Percentiles rank a stretch among this genome's conserved stretches.
Conservation (phyloP, 2,329 filamentous ascomycete species). For the Graphium sp. region DNA sequence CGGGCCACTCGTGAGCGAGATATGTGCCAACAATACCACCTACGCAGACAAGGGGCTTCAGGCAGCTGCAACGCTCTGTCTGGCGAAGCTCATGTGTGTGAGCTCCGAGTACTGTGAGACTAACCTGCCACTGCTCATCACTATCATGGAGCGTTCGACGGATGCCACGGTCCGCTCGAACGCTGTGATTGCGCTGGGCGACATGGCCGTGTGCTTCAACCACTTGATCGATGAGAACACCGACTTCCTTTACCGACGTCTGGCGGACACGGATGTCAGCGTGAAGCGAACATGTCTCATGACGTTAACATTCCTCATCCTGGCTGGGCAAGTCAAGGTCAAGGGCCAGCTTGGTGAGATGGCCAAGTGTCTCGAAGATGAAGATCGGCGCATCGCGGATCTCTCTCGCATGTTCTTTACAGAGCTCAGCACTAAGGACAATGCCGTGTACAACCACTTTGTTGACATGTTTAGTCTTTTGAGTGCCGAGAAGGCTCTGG, state of each 20-base stretch:
- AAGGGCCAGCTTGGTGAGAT: slow-evolving; percentile 97
- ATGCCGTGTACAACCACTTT: slow-evolving; percentile 98
- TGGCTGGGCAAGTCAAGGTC: slow-evolving; percentile 97
- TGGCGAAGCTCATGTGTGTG: slow-evolving; percentile 98
- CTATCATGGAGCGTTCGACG: slow-evolving; percentile 87
- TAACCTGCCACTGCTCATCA: slow-evolving; percentile 86
- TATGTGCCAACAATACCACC: slow-evolving; percentile 85
- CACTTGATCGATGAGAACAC: slow-evolving; percentile 98
- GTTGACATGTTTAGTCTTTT: slow-evolving; percentile 96
- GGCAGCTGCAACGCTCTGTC: slow-evolving; percentile 79
- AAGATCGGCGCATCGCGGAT: slow-evolving; percentile 87
- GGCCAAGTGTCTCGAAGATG: slow-evolving; percentile 95
- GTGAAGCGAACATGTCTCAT: slow-evolving; percentile 97
- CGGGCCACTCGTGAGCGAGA: slow-evolving; percentile 79
- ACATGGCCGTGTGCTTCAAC: slow-evolving; percentile 99
- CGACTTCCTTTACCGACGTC: slow-evolving; percentile 85
- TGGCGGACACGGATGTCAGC: slow-evolving; percentile 74
- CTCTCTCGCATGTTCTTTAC: slow-evolving; percentile 97
- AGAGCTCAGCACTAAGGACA: slow-evolving; percentile 93
- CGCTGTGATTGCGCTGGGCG: slow-evolving; percentile 87
- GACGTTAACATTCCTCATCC: slow-evolving; percentile 93
- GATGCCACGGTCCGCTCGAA: slow-evolving; percentile 91
- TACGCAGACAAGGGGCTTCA: slow-evolving; percentile 85
- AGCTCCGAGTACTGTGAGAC: slow-evolving; percentile 91
- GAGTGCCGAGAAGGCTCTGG: slow-evolving; percentile 62